Conservation (phyloP, 148 eudicot genomes). For the Camellia granthamiana region DNA sequence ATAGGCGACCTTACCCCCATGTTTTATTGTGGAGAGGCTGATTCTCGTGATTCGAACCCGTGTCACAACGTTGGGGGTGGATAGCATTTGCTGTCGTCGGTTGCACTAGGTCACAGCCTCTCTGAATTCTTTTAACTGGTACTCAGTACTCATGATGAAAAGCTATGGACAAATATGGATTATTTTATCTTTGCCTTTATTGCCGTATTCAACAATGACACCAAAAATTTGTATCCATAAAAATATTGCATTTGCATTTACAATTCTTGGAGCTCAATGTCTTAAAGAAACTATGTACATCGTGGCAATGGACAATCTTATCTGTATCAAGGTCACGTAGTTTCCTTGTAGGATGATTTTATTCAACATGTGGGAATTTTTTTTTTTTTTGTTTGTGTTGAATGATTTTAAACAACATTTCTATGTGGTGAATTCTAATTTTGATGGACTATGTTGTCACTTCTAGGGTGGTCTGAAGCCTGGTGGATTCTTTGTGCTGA, state of each 20-base stretch:
- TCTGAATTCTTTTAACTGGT: not conserved
- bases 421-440: not conserved
- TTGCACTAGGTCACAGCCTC: no score
- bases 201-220: not conserved
- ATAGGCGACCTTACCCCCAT: no score
- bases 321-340: not conserved
- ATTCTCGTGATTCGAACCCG: no score
- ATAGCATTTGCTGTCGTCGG: no score
- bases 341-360: not conserved
- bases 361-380: not conserved
- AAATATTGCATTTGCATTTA: constrained; percentile 2
- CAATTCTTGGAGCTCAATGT: not conserved
- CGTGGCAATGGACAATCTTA: not conserved
- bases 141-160: not conserved
- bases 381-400: not conserved
- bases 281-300: not conserved
- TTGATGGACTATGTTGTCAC: constrained; percentile 3
- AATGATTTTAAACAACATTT: not conserved
- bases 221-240: not conserved
- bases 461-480: constrained; percentile 84
- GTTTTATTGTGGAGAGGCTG: no score
- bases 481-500: constrained; percentile 79
- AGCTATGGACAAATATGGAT: not conserved
- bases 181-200: not conserved
- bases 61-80: no score